These are phyloP conservation scores for Mrakia blollopis DNA, from an alignment of 768 basidiomycete species.

Conservation along the genomic window DNA sequence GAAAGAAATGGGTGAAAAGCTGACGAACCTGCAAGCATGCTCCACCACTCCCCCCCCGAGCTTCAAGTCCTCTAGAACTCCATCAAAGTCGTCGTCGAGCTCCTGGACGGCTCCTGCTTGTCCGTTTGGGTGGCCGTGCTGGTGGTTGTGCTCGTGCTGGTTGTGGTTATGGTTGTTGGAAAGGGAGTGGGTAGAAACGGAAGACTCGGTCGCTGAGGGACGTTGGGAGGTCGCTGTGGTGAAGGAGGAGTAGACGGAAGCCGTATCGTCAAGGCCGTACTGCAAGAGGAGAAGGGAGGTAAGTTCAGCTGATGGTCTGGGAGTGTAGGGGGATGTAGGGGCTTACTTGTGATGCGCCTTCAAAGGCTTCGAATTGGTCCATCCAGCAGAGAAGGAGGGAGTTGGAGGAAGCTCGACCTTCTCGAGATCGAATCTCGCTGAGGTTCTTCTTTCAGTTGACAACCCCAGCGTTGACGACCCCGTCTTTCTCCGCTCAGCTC, in stretches of 20 bases:
- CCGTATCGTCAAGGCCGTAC: slow-evolving; percentile 42
- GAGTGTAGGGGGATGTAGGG: not conserved
- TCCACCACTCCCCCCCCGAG: slow-evolving; percentile 61
- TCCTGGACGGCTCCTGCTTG: slow-evolving; percentile 31
- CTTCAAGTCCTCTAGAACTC: slow-evolving; percentile 71
- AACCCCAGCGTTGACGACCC: not conserved
- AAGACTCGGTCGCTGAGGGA: slow-evolving; percentile 20
- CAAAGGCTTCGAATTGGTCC: slow-evolving; percentile 45
- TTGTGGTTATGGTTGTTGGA: slow-evolving; percentile 23
- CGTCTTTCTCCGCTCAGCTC: too few relatives aligned
- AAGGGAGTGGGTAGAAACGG: slow-evolving; percentile 31
- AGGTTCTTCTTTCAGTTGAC: not conserved
- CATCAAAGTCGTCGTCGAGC: slow-evolving; percentile 71
- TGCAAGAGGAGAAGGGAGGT: slow-evolving; percentile 12
- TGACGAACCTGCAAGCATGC: slow-evolving; percentile 87
- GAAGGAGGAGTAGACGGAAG: slow-evolving; percentile 35
- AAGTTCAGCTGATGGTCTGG: not conserved
- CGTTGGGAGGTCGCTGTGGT: slow-evolving; percentile 33
- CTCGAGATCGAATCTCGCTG: not conserved
- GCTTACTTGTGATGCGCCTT: slow-evolving; percentile 45
- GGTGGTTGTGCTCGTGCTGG: slow-evolving; percentile 15
- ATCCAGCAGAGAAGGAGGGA: not conserved
- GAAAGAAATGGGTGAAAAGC: not conserved
- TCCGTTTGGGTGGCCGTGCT: slow-evolving; percentile 18
- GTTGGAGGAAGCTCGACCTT: not conserved